These are phyloP conservation scores for Fusarium guadeloupense DNA, from an alignment of 2,329 filamentous ascomycete species.

Conservation along the genomic window DNA sequence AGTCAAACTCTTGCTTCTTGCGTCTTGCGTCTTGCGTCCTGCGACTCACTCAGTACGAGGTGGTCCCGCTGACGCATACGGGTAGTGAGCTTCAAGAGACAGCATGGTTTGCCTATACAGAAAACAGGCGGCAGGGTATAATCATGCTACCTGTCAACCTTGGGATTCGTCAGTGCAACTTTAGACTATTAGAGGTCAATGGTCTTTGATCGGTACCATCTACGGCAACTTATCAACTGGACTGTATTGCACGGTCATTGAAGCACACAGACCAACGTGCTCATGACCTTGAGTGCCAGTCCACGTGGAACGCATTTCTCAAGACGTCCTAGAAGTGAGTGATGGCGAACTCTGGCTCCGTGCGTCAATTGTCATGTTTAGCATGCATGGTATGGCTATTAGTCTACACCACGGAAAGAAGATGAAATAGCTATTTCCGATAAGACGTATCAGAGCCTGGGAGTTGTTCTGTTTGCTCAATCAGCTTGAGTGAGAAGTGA, in stretches of 20 bases:
- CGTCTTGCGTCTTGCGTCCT: too few species aligned
- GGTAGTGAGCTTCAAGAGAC: neutral
- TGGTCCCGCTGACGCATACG: conserved; percentile 1
- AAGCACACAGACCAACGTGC: conserved; percentile 19
- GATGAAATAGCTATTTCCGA: neutral
- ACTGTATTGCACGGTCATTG: conserved; percentile 26
- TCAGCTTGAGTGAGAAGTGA: neutral
- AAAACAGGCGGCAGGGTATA: neutral
- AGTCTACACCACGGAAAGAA: neutral
- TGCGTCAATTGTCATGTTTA: conserved; percentile 15
- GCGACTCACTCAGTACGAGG: neutral
- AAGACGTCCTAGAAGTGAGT: conserved; percentile 15
- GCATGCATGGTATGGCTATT: neutral
- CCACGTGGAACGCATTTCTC: conserved; percentile 23
- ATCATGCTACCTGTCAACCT: neutral
- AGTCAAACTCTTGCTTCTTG: conserved; percentile 23
- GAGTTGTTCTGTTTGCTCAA: neutral
- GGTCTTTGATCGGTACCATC: conserved; percentile 1
- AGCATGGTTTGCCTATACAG: neutral
- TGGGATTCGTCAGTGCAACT: neutral
- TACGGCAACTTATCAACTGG: conserved; percentile 16
- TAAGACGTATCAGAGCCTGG: neutral
- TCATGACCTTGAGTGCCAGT: conserved; percentile 11
- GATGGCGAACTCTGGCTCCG: conserved; percentile 1
- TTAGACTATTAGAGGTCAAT: neutral